Evolutionary conservation across 2,329 filamentous ascomycete genomes (phyloP), one percentile per base, ranked within the genome.

Genomic region (Curvularia hawaiiensis): DNA sequence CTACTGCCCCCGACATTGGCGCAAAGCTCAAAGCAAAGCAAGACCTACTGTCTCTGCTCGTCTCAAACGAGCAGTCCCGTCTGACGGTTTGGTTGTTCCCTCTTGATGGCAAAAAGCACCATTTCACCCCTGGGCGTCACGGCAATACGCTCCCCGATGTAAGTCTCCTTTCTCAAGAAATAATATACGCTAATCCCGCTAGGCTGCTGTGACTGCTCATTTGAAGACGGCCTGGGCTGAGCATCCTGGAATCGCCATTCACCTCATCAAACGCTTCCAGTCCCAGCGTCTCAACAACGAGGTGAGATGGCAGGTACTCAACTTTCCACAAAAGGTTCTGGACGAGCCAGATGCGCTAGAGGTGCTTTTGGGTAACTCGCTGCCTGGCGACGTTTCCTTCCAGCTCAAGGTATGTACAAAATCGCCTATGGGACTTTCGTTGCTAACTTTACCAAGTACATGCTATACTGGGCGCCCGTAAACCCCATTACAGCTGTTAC

Each of bases 401-500:
- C 93, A 97, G 76, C 83, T 98, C 52, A 97, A 47, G 44, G 44
- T 33, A 47, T 33, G 44, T 33, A 24, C 12, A 3, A 16, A 4
- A 1, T 11, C 12, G 1, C n/a, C 18, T 33, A 7, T 9, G 18
- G 18, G 5, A 3, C 28, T 24, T 47, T 33, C 10, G 20, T 22
- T 35, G 28, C 44, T 47, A 14, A 47, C 30, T 5, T 8, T 47
- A 10, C 18, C 28, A 22, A 92, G 87, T 97, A 96, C 75, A 81
- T 99, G 16, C 81, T 99, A 1, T 97, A 91, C 79, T 99, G 95
- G 95, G 86, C 90, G 22, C 88, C 95, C 0, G 88, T 97, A 31
- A 97, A 97, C 70, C 95, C 95, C 0, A 90, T 97, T 60, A 95
- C 93, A 10, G 93, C 96, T 0, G 89, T 96, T 7, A 97, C 92